phyloP scores from a whole-genome alignment of 192 early-diverging fungal genomes.

The Endogone sp. region DNA sequence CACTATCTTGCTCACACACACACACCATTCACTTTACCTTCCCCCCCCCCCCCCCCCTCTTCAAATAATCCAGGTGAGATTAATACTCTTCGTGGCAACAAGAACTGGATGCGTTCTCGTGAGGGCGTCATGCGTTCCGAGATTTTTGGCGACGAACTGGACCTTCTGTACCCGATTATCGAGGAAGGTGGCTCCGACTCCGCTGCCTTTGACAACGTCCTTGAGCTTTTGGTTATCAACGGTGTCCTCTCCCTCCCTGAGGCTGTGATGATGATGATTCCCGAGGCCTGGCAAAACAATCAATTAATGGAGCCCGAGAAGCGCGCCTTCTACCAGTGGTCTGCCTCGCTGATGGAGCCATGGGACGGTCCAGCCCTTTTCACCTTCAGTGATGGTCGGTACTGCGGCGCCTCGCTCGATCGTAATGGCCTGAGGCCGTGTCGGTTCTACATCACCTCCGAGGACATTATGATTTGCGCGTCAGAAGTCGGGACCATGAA shows the following conservation, averaged over 20 bases:
- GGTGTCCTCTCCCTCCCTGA: slow-evolving; percentile 89
- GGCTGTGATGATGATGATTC: slow-evolving; percentile 98
- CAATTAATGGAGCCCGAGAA: slow-evolving; percentile 79
- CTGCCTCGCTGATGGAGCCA: slow-evolving; percentile 95
- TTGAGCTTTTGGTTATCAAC: slow-evolving; percentile 91
- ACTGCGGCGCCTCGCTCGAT: slow-evolving; percentile 96
- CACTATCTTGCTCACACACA: too few species aligned
- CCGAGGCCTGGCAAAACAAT: slow-evolving; percentile 97
- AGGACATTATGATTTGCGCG: slow-evolving; percentile 96
- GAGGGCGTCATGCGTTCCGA: slow-evolving; percentile 91
- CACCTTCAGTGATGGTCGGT: slow-evolving; percentile 96
- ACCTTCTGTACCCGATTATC: slow-evolving; percentile 87
- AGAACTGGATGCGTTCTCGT: slow-evolving; percentile 99
- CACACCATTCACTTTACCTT: too few species aligned
- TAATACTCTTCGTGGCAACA: slow-evolving; percentile 98
- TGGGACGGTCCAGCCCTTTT: slow-evolving; percentile 99
- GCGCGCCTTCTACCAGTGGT: slow-evolving; percentile 96
- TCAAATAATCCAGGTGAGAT: slow-evolving; percentile 74
- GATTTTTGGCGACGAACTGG: slow-evolving; percentile 72
- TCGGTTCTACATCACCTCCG: slow-evolving; percentile 90
- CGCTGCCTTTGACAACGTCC: slow-evolving; percentile 94
- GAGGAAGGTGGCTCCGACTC: slow-evolving; percentile 96
- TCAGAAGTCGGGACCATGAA: slow-evolving; percentile 93
- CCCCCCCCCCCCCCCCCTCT: too few species aligned
- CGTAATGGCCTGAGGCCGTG: slow-evolving; percentile 98